phyloP scores from a whole-genome alignment of 768 basidiomycete genomes.

The Serendipita sp. region DNA sequence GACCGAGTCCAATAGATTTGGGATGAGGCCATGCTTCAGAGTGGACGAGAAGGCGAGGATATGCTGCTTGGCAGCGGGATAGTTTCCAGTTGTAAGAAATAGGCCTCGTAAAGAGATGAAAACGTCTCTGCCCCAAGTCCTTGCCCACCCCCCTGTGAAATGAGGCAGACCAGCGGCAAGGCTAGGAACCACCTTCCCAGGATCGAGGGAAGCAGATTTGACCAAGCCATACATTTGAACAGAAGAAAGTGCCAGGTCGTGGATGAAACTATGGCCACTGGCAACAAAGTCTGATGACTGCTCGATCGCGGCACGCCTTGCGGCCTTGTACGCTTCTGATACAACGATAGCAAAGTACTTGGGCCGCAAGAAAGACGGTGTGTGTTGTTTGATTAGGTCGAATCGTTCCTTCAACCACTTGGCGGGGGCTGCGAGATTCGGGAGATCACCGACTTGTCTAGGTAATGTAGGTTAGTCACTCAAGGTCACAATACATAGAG shows the following conservation, averaged over 20 bases:
- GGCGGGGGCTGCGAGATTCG: constrained; percentile 51
- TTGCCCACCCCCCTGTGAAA: constrained; percentile 83
- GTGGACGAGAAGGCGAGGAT: constrained; percentile 88
- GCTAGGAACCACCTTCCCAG: constrained; percentile 50
- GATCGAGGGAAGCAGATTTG: constrained; percentile 77
- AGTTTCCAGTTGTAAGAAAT: constrained; percentile 60
- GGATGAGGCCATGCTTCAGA: constrained; percentile 88
- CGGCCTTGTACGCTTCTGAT: constrained; percentile 83
- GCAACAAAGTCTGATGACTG: constrained; percentile 78
- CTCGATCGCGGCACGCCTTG: constrained; percentile 65
- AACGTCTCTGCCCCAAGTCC: constrained; percentile 91
- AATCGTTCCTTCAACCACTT: constrained; percentile 83
- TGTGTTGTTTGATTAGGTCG: constrained; percentile 53
- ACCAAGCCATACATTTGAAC: constrained; percentile 87
- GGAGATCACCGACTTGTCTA: constrained; percentile 37
- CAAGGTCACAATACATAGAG: not conserved
- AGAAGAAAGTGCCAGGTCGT: constrained; percentile 70
- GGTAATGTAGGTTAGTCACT: not conserved
- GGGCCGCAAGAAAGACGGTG: constrained; percentile 79
- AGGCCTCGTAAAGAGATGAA: constrained; percentile 89
- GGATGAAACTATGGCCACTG: constrained; percentile 75
- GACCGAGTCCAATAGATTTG: constrained; percentile 84
- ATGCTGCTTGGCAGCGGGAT: constrained; percentile 38
- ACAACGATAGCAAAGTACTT: constrained; percentile 92
- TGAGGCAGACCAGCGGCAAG: constrained; percentile 93